These are phyloP conservation scores for Davidsoniella neocaledoniae DNA, from an alignment of 2,329 filamentous ascomycete species.

Conservation along the genomic window DNA sequence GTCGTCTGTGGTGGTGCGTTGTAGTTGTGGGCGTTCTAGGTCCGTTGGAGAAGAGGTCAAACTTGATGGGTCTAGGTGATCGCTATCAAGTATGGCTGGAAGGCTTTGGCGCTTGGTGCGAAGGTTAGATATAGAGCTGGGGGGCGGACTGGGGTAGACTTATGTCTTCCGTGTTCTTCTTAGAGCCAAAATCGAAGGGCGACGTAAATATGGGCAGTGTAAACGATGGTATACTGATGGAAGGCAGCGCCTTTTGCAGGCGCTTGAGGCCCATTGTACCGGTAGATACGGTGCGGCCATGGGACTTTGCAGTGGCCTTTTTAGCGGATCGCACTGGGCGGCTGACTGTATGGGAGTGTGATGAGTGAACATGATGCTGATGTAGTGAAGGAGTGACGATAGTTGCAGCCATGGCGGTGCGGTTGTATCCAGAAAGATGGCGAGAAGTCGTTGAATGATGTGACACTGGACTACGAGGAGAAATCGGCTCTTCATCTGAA, in stretches of 20 bases:
- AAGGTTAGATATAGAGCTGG: slow-evolving; percentile 38
- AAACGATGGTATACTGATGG: slow-evolving; percentile 5
- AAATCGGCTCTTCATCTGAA: background rate
- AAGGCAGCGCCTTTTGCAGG: slow-evolving; percentile 4
- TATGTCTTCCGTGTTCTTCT: background rate
- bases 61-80: background rate
- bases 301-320: background rate
- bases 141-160: background rate
- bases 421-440: background rate
- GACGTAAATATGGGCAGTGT: slow-evolving; percentile 4
- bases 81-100: background rate
- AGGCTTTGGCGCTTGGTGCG: slow-evolving; percentile 1
- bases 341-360: background rate
- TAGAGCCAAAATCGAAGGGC: slow-evolving; percentile 5
- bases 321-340: background rate
- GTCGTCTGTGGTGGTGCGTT: slow-evolving; percentile 33
- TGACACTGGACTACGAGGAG: background rate
- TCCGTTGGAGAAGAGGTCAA: background rate
- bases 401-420: background rate
- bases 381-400: background rate
- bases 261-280: slow-evolving; percentile 1
- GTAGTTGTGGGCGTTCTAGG: background rate
- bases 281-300: slow-evolving; percentile 2
- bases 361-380: too few relatives aligned
- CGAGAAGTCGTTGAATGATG: background rate